phyloP scores from a whole-genome alignment of 176 grass and related monocot species.

The Cenchrus americanus region DNA sequence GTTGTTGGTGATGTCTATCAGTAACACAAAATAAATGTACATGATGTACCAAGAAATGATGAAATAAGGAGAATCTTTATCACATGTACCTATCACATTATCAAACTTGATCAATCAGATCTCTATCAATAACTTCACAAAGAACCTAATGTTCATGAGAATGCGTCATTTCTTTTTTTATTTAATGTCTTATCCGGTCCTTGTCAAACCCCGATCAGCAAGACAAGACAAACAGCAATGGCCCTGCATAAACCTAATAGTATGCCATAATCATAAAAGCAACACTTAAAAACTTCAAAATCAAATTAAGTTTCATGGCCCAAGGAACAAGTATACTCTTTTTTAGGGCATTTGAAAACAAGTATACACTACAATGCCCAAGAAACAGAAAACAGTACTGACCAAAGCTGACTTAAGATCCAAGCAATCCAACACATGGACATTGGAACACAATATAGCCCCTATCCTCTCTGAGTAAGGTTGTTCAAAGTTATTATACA shows the following conservation, averaged over 20 bases:
- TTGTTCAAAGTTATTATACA: constrained; percentile 1
- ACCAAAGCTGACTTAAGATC: constrained; percentile 18
- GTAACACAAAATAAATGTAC: constrained; percentile 9
- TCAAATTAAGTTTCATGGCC: neutral
- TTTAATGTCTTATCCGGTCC: neutral
- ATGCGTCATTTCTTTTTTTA: constrained; percentile 15
- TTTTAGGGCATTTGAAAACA: neutral
- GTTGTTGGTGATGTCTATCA: neutral
- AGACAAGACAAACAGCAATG: constrained; percentile 7
- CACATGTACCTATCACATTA: neutral
- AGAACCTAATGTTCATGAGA: constrained; percentile 1
- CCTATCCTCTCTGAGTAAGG: neutral
- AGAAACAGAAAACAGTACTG: neutral
- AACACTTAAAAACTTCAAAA: neutral
- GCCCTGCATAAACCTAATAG: neutral
- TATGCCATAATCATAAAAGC: neutral
- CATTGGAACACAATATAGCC: neutral
- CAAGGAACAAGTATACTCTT: neutral
- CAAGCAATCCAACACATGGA: constrained; percentile 1
- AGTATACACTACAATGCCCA: neutral
- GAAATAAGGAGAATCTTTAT: neutral
- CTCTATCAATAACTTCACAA: neutral
- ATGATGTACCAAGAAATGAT: neutral
- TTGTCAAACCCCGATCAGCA: neutral
- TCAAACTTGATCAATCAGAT: constrained; percentile 12